phyloP scores from a whole-genome alignment of 305 asterid genomes.

The Rubia occidens region DNA sequence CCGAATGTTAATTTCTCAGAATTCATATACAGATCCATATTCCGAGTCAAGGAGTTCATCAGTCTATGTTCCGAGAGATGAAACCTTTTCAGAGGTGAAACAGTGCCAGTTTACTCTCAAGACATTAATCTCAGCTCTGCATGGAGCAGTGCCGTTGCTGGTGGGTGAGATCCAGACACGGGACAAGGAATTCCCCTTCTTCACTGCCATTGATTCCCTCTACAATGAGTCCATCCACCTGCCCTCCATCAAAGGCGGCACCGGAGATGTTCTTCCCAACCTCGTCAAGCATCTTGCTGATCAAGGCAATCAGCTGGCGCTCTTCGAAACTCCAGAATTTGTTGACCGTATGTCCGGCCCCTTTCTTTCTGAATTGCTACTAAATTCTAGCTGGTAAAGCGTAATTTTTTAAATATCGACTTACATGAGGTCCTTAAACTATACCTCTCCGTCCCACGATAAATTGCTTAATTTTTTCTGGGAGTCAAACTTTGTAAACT shows the following conservation, averaged over 20 bases:
- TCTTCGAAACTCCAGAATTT: constrained; percentile 47
- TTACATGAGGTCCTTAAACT: no score
- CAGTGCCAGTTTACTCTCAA: constrained; percentile 34
- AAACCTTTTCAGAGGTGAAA: constrained; percentile 46
- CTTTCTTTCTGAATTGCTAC: no score
- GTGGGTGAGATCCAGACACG: constrained; percentile 10
- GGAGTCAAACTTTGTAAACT: no score
- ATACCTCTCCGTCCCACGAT: no score
- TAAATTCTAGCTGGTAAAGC: no score
- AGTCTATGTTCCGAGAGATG: constrained; percentile 30
- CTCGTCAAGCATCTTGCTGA: constrained; percentile 28
- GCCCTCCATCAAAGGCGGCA: background rate
- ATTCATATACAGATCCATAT: constrained; percentile 21
- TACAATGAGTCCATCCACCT: constrained; percentile 42
- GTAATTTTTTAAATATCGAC: no score
- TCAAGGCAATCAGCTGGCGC: constrained; percentile 23
- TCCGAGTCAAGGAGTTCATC: constrained; percentile 20
- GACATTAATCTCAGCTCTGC: constrained; percentile 34
- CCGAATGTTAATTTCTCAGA: background rate
- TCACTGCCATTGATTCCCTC: constrained; percentile 49
- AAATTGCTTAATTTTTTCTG: no score
- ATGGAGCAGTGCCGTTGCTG: constrained; percentile 38
- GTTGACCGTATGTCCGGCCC: constrained; percentile 31
- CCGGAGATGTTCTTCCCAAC: constrained; percentile 29
- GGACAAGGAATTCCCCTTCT: constrained; percentile 38